Evolutionary conservation across 1,284 basidiomycete species (phyloP).

Genomic region (Melampsora occidentalis): DNA sequence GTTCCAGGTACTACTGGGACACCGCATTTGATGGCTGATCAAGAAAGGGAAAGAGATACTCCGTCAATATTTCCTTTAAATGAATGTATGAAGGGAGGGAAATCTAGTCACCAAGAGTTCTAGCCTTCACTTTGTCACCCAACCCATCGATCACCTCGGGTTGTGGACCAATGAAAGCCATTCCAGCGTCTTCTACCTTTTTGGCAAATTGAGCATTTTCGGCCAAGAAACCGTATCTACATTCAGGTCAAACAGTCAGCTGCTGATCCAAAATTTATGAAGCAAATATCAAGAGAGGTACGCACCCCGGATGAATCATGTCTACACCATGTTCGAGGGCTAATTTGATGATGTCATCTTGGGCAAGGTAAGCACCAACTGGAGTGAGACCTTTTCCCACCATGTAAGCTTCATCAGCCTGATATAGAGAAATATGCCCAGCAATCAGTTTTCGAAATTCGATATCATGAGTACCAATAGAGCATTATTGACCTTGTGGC

Average conservation of each 20-base stretch:
- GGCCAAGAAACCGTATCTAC: slow-evolving; percentile 94
- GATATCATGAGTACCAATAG: background rate
- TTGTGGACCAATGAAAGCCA: slow-evolving; percentile 93
- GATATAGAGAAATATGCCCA: slow-evolving; percentile 17
- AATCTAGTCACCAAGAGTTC: slow-evolving; percentile 66
- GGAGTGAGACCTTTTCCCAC: slow-evolving; percentile 94
- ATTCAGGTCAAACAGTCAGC: slow-evolving; percentile 2
- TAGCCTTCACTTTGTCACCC: slow-evolving; percentile 98
- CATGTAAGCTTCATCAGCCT: slow-evolving; percentile 98
- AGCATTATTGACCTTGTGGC: slow-evolving; percentile 77
- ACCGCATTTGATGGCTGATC: slow-evolving; percentile 72
- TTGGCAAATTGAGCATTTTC: slow-evolving; percentile 94
- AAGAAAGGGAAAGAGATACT: background rate
- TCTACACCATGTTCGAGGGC: slow-evolving; percentile 96
- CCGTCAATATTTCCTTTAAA: no score
- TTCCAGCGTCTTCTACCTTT: slow-evolving; percentile 94
- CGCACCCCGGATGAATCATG: slow-evolving; percentile 97
- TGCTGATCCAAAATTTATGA: background rate
- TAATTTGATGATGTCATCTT: slow-evolving; percentile 93
- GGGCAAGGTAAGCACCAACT: slow-evolving; percentile 92
- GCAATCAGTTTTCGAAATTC: background rate
- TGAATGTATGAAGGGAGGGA: background rate
- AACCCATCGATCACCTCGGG: slow-evolving; percentile 96
- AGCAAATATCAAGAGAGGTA: slow-evolving; percentile 39
- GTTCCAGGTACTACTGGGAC: slow-evolving; percentile 98